These are phyloP conservation scores for Cryptosporidium xiaoi DNA, from an alignment of 169 alveolate species.

Conservation along the genomic window DNA sequence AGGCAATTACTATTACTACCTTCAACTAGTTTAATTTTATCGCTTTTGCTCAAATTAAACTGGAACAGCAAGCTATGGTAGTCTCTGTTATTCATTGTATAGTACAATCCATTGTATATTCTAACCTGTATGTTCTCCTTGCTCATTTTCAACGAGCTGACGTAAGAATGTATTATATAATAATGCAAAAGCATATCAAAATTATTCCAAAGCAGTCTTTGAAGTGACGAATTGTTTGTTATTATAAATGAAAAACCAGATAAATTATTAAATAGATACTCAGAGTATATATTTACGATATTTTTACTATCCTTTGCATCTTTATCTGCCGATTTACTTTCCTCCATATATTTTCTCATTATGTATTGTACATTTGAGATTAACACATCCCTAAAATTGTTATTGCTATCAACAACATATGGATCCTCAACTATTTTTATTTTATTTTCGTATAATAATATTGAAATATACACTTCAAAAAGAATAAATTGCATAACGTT, in stretches of 20 bases:
- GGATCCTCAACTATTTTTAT: background rate
- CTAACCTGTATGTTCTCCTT: conserved; percentile 41
- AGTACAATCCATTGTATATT: background rate
- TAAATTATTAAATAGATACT: conserved; percentile 30
- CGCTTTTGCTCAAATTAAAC: too few relatives aligned
- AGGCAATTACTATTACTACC: too few relatives aligned
- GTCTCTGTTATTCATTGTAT: conserved; percentile 23
- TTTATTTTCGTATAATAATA: background rate
- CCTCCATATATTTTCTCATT: background rate
- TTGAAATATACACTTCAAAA: conserved; percentile 27
- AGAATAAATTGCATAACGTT: conserved; percentile 15
- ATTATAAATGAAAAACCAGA: conserved; percentile 42
- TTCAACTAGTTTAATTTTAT: too few relatives aligned
- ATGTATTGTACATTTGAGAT: conserved; percentile 1
- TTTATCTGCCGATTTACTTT: background rate
- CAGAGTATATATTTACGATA: background rate
- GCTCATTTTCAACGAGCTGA: conserved; percentile 23
- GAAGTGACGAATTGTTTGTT: conserved; percentile 1
- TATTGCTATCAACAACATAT: background rate
- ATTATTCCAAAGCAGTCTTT: conserved; percentile 30
- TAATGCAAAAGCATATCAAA: conserved; percentile 14
- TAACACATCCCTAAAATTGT: background rate
- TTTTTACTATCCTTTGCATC: background rate
- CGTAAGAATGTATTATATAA: background rate
- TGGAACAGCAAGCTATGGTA: conserved; percentile 8